Conservation (phyloP, 2,329 filamentous ascomycete species). For the Arachnomyces sp. region DNA sequence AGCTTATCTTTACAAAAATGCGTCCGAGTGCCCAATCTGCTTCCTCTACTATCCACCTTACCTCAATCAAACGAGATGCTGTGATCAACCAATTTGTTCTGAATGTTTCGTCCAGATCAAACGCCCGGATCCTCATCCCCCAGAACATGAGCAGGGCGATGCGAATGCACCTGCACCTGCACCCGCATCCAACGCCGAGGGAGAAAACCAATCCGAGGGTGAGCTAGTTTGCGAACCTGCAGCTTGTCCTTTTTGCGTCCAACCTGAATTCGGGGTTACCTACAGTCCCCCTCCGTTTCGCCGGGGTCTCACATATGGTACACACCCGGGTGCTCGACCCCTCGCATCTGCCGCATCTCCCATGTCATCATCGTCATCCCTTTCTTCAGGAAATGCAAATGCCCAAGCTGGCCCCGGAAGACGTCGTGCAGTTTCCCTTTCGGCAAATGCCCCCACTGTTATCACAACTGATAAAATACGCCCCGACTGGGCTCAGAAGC, state of each 20-base stretch:
- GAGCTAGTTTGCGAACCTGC: constrained; percentile 85
- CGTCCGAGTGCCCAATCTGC: constrained; percentile 88
- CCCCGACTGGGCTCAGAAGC: constrained; percentile 88
- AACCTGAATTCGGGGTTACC: constrained; percentile 91
- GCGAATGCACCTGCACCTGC: constrained; percentile 26
- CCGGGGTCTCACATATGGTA: constrained; percentile 66
- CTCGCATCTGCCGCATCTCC: constrained; percentile 56
- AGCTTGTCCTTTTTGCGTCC: constrained; percentile 88
- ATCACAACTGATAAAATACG: constrained; percentile 88
- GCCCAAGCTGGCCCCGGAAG: constrained; percentile 35
- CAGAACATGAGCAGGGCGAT: constrained; percentile 59
- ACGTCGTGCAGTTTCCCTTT: constrained; percentile 62
- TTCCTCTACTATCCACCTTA: constrained; percentile 94
- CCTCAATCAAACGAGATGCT: constrained; percentile 88
- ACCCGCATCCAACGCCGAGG: constrained; percentile 24
- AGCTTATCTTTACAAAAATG: constrained; percentile 87
- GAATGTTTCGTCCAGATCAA: constrained; percentile 99
- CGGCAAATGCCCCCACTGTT: constrained; percentile 74
- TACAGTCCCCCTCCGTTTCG: constrained; percentile 86
- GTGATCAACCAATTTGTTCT: constrained; percentile 92
- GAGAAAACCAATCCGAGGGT: constrained; percentile 41
- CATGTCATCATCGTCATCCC: constrained; percentile 78
- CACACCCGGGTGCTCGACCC: constrained; percentile 43
- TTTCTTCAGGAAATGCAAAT: constrained; percentile 51
- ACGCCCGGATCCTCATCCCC: constrained; percentile 80